phyloP scores from a whole-genome alignment of 371 early-diverging fungal species.

The Apophysomyces trapeziformis region DNA sequence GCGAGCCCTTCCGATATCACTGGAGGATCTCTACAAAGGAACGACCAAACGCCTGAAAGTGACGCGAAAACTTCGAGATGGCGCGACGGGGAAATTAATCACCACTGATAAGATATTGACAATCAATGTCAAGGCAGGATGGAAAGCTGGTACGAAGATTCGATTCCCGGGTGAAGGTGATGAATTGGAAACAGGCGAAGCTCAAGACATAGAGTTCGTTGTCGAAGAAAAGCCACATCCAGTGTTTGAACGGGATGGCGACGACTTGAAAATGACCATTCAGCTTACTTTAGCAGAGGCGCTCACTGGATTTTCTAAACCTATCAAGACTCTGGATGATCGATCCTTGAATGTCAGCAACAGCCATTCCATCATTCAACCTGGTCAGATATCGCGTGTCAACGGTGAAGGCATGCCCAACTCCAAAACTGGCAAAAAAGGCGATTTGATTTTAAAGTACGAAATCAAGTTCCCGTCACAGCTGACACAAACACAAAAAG shows the following conservation, averaged over 20 bases:
- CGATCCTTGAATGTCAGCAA: conserved; percentile 71
- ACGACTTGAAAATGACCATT: conserved; percentile 76
- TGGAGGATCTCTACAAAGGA: conserved; percentile 96
- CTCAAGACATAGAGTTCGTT: conserved; percentile 93
- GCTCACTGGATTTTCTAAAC: conserved; percentile 78
- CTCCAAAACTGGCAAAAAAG: conserved; percentile 79
- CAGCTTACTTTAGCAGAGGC: conserved; percentile 81
- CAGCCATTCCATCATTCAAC: conserved; percentile 64
- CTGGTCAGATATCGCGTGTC: conserved; percentile 79
- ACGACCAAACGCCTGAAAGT: conserved; percentile 93
- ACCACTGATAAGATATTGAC: conserved; percentile 83
- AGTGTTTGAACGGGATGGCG: conserved; percentile 87
- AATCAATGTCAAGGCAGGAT: conserved; percentile 93
- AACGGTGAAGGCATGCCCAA: conserved; percentile 94
- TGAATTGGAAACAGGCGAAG: conserved; percentile 77
- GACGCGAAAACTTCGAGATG: conserved; percentile 70
- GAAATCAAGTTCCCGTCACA: conserved; percentile 81
- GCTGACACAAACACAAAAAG: conserved; percentile 78
- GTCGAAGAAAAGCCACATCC: conserved; percentile 95
- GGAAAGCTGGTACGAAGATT: conserved; percentile 98
- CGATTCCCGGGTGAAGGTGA: conserved; percentile 95
- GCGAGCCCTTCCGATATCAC: conserved; percentile 74
- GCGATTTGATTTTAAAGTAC: conserved; percentile 82
- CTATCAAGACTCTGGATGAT: conserved; percentile 81
- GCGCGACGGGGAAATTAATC: conserved; percentile 50